Base-by-base conservation (phyloP, 768 basidiomycete genomes). In the Dacryopinax spathularia region DNA sequence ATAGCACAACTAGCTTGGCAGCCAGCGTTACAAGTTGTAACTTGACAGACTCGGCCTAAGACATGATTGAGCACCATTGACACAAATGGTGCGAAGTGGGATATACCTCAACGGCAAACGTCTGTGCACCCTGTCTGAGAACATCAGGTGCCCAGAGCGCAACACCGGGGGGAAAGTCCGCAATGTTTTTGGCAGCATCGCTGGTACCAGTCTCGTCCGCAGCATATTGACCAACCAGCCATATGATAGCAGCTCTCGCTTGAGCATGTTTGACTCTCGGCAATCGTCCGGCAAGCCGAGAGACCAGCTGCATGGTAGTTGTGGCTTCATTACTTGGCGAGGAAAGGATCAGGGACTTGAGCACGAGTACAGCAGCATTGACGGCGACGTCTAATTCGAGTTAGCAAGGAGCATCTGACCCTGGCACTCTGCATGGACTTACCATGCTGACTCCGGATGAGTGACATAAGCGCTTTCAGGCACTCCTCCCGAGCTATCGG, bases 181-280 rank as follows among this genome's bases (percentile, higher is more conserved):
- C 16, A 61, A 34, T 7, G 4, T 33, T 81, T 1, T 82, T 77
- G 0, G 77, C 73, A 18, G 73, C 66, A 31, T 60, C 37, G 68
- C 64, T 10, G 56, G 56, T 35, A 33, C 62, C 65, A 65, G 34
- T 63, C 44, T 34, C 63, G 27, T 68, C 70, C 37, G 74, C 75
- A 18, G 88, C 82, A 70, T 91, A 91, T 72, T 96, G 91, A 0
- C 95, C 94, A 0, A 92, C 91, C 0, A 97, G 82, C 92, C 95
- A 96, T 27, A 91, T 75, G 0, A 97, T 84, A 68, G 89, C 92
- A 0, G 94, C 91, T 33, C 90, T 78, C 1, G 94, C 92, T 69
- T 84, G 81, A 1, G 85, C 78, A 68, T 93, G 89, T 6, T 77
- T 81, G 60, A 97, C 89, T 61, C 84, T 85, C 59, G 91, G 89